Base-by-base conservation (phyloP, 805 yeast genomes). In the Yarrowia bubula region DNA sequence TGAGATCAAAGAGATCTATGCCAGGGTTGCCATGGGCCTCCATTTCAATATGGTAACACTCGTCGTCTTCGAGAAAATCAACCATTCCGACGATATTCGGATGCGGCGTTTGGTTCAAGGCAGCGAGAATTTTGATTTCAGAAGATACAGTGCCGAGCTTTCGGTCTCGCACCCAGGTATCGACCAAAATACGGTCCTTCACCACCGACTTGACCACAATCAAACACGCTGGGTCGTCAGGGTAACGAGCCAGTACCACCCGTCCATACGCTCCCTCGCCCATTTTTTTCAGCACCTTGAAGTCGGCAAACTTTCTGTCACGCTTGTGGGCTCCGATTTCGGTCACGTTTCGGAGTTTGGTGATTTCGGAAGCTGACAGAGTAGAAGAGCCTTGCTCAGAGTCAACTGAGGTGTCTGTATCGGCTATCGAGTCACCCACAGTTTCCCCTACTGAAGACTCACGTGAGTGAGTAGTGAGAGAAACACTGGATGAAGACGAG, bases 211-310 rank as follows among this genome's bases (percentile, higher is more conserved):
- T 95, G 66, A 92, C 84, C 15, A 95, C 90, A 44, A 91, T 87
- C 67, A 81, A 83, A 73, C 89, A 87, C 1, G 76, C 76, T 0
- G 83, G 81, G 69, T 89, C 91, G 32, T 81, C 79, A 51, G 82
- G 83, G 71, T 87, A 89, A 73, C 83, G 83, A 4, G 90, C 95
- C 28, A 90, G 80, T 31, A 90, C 87, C 17, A 95, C 99, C 72
- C 90, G 90, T 11, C 99, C 99, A 72, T 95, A 95, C 0, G 98
- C 97, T 42, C 99, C 99, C 74, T 89, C 93, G 1, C 99, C 99
- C 86, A 95, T 84, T 68, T 86, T 84, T 73, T 89, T 88, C 48
- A 91, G 51, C 0, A 89, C 82, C 0, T 78, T 75, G 70, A 90
- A 95, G 73, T 92, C 96, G 0, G 81, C 74, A 68, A 90, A 82